These are phyloP conservation scores for Picea abies DNA, from an alignment of 83 land plant species.

Conservation along the genomic window DNA sequence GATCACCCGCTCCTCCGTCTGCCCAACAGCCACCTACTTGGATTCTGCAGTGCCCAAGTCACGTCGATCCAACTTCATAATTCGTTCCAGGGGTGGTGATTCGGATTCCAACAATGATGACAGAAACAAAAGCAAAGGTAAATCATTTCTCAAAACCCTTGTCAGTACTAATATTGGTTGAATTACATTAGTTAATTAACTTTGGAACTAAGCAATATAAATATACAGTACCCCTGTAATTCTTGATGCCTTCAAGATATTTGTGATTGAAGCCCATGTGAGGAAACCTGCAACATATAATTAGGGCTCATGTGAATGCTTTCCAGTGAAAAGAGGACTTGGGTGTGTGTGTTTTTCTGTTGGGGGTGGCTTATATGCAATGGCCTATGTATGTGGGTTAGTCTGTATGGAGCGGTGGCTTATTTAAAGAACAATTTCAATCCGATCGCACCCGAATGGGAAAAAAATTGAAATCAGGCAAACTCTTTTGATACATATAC, in stretches of 20 bases:
- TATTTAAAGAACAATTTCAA: not conserved
- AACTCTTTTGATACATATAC: no score
- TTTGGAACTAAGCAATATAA: not conserved
- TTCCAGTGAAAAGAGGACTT: not conserved
- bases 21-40: not conserved
- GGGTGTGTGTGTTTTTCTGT: no score
- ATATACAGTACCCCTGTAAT: not conserved
- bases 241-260: not conserved
- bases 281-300: not conserved
- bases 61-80: not conserved
- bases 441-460: not conserved
- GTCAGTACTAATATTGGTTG: not conserved
- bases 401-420: not conserved
- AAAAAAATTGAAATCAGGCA: no score
- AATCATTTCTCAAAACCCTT: no score
- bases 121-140: not conserved
- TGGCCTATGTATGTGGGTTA: not conserved
- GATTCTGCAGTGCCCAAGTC: not conserved
- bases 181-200: not conserved
- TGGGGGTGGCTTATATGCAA: not conserved
- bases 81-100: not conserved
- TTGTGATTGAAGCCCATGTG: not conserved
- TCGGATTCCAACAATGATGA: constrained; percentile 6
- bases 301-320: not conserved
- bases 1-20: not conserved